Base-by-base conservation (phyloP, 108 stramenopile species). In the Conticribra guillardii region DNA sequence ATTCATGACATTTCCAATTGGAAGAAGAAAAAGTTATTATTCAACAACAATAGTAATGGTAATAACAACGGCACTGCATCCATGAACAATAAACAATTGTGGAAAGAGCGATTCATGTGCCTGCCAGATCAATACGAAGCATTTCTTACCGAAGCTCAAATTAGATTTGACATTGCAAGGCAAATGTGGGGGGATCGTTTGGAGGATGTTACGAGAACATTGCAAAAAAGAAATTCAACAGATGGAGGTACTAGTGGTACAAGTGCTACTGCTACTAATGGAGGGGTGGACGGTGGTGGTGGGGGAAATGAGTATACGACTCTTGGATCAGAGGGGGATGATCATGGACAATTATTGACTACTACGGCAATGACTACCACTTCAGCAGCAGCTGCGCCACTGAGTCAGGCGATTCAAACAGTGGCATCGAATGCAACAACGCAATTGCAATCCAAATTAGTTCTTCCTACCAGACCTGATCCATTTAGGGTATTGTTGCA, bases 401-500 rank as follows among this genome's bases (percentile, higher is more conserved):
- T 64, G 23, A 21, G 55, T 47, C 56, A 52, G 41, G 56, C 54
- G 2, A 45, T 71, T 21, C 67, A 63, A 24, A 54, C 51, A n/a
- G 69, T 52, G 27, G 51, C 72, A 49, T 60, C 73, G 30, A 63
- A 74, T 23, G 79, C 82, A 23, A 52, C 72, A 15, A 73, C 51
- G 3, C 21, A 34, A 54, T 37, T 46, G 28, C 56, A 64, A 37
- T 48, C 29, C 16, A 44, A 62, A 49, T 54, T 76, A 79, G 68
- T 26, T 68, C 26, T 64, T 56, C 44, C 73, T 67, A 4, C 59
- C 54, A 32, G 49, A 68, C 73, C 76, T 44, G 60, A 86, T 74
- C 90, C 93, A 52, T 95, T 95, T 57, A 83, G 86, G 26, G 89
- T 89, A 16, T 58, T 95, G 51, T 37, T 95, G 31, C 89, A 92